Evolutionary conservation across 805 yeast genomes (phyloP).

Genomic region (Pichia pseudocactophila): DNA sequence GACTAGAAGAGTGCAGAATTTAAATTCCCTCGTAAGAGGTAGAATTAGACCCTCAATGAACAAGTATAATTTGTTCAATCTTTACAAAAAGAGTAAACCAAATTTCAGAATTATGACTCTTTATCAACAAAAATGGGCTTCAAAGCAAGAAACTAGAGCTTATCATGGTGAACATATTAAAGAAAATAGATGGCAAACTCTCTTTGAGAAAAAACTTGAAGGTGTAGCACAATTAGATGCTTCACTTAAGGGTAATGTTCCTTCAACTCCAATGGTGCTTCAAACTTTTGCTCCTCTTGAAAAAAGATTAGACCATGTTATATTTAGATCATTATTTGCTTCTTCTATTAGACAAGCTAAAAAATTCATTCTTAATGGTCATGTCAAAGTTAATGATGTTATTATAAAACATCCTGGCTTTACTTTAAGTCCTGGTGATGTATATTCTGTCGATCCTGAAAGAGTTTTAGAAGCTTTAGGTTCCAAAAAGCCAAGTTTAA

Average conservation of each 20-base stretch:
- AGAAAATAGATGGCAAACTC: slow-evolving; percentile 69
- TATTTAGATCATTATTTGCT: slow-evolving; percentile 90
- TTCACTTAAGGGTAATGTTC: slow-evolving; percentile 52
- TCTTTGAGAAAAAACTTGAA: slow-evolving; percentile 61
- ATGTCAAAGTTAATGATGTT: slow-evolving; percentile 81
- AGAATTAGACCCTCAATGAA: slow-evolving; percentile 83
- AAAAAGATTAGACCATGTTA: slow-evolving; percentile 79
- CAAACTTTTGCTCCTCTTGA: slow-evolving; percentile 88
- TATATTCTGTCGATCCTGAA: slow-evolving; percentile 78
- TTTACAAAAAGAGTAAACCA: slow-evolving; percentile 60
- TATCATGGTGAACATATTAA: slow-evolving; percentile 93
- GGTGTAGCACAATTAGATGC: slow-evolving; percentile 89
- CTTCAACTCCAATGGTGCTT: slow-evolving; percentile 67
- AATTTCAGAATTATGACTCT: slow-evolving; percentile 54
- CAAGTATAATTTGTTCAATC: slow-evolving; percentile 82
- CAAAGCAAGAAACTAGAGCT: slow-evolving; percentile 86
- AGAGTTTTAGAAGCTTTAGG: slow-evolving; percentile 83
- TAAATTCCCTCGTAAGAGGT: slow-evolving; percentile 26
- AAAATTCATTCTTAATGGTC: slow-evolving; percentile 70
- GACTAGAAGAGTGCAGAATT: slow-evolving; percentile 25
- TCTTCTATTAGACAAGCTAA: slow-evolving; percentile 91
- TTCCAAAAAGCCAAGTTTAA: slow-evolving; percentile 67
- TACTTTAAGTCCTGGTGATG: slow-evolving; percentile 74
- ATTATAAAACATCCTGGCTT: slow-evolving; percentile 71
- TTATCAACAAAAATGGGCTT: slow-evolving; percentile 85